phyloP scores from a whole-genome alignment of 1,139 yeast species.

The Kodamaea anthophila region DNA sequence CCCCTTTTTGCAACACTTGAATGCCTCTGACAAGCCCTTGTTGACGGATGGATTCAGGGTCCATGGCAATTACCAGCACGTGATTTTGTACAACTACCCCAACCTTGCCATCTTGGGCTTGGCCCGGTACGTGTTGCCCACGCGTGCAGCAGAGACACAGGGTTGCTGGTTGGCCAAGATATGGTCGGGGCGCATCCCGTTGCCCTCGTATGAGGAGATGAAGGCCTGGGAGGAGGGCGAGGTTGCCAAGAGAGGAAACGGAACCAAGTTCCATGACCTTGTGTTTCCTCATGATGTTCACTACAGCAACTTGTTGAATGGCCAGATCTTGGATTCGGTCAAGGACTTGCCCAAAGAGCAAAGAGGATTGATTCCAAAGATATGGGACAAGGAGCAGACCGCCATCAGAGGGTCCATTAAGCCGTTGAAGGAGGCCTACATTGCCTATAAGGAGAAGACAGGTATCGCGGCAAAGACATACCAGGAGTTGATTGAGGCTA shows the following conservation, averaged over 20 bases:
- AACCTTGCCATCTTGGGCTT: slow-evolving; percentile 49
- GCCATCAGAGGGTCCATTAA: slow-evolving; percentile 28
- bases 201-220: slow-evolving; percentile 42
- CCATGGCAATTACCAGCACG: slow-evolving; percentile 48
- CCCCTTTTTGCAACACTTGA: slow-evolving; percentile 11
- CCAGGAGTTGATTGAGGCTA: slow-evolving; percentile 25
- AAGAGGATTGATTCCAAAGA: slow-evolving; percentile 29
- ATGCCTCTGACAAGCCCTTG: slow-evolving; percentile 20
- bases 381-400: slow-evolving; percentile 33
- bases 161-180: slow-evolving; percentile 52
- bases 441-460: slow-evolving; percentile 23
- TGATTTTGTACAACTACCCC: slow-evolving; percentile 48
- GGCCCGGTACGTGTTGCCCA: slow-evolving; percentile 50
- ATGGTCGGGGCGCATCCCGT: slow-evolving; percentile 39
- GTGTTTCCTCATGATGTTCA: slow-evolving; percentile 44
- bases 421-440: slow-evolving; percentile 31
- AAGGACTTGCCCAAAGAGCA: slow-evolving; percentile 12
- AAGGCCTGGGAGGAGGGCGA: slow-evolving; percentile 31
- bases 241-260: slow-evolving; percentile 29
- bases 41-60: slow-evolving; percentile 41
- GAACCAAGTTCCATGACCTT: slow-evolving; percentile 38
- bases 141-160: slow-evolving; percentile 55
- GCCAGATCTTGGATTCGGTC: slow-evolving; percentile 28
- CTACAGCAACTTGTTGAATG: slow-evolving; percentile 33
- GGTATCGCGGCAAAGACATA: slow-evolving; percentile 25